Evolutionary conservation across 306 rosid genomes (phyloP).

Genomic region (Gynostemma pentaphyllum): DNA sequence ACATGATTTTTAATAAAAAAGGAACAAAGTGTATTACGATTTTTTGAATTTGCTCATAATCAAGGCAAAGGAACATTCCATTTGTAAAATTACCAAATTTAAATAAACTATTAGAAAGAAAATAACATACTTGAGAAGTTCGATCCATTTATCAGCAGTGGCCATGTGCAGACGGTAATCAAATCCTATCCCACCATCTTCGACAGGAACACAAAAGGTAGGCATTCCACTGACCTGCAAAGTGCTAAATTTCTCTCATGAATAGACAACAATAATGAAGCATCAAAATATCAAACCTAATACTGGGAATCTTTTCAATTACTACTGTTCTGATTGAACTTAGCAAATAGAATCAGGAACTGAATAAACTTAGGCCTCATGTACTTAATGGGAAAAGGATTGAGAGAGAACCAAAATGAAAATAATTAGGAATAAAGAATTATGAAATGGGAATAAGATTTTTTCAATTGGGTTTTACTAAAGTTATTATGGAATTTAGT

Average conservation of each 20-base stretch:
- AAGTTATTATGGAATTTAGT: too few relatives aligned
- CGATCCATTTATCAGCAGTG: conserved; percentile 96
- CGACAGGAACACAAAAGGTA: conserved; percentile 72
- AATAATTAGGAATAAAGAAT: too few relatives aligned
- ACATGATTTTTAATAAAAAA: neutral
- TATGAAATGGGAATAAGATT: too few relatives aligned
- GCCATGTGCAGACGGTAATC: conserved; percentile 98
- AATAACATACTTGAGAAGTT: conserved; percentile 64
- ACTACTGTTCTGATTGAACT: neutral
- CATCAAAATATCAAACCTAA: neutral
- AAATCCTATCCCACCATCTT: conserved; percentile 87
- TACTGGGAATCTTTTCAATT: neutral
- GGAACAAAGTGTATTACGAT: neutral
- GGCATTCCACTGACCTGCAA: conserved; percentile 99
- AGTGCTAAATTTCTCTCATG: conserved; percentile 9
- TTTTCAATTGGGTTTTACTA: too few relatives aligned
- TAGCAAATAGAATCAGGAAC: neutral
- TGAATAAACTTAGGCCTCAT: too few relatives aligned
- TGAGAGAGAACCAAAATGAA: too few relatives aligned
- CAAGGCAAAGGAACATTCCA: neutral
- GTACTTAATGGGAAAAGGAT: too few relatives aligned
- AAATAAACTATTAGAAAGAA: neutral
- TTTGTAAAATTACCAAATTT: neutral
- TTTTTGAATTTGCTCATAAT: neutral
- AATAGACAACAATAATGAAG: neutral